phyloP scores from a whole-genome alignment of 192 early-diverging fungal genomes.

The Backusella westeae region DNA sequence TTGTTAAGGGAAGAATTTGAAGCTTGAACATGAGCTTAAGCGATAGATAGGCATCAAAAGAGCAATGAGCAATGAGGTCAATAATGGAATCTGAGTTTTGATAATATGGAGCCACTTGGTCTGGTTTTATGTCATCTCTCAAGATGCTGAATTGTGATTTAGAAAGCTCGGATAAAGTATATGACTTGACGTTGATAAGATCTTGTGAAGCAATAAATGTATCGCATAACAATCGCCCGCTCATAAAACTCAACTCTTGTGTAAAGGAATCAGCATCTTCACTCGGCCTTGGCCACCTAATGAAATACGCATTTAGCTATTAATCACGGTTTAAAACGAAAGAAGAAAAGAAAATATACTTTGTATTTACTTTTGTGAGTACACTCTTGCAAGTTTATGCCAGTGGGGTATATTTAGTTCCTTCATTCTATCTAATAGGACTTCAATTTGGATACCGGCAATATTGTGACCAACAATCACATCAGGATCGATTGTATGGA shows the following conservation, averaged over 20 bases:
- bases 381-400: slow-evolving; percentile 71
- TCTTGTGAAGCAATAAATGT: slow-evolving; percentile 91
- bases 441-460: slow-evolving; percentile 89
- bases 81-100: slow-evolving; percentile 51
- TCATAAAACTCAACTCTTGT: slow-evolving; percentile 70
- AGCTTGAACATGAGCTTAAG: slow-evolving; percentile 81
- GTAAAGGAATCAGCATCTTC: slow-evolving; percentile 41
- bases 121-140: slow-evolving; percentile 82
- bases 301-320: not conserved
- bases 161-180: slow-evolving; percentile 78
- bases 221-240: slow-evolving; percentile 90
- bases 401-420: slow-evolving; percentile 71
- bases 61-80: slow-evolving; percentile 74
- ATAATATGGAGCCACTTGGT: slow-evolving; percentile 73
- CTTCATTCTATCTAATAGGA: slow-evolving; percentile 91
- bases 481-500: slow-evolving; percentile 84
- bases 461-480: slow-evolving; percentile 96
- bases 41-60: slow-evolving; percentile 81
- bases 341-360: not conserved
- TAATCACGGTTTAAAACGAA: not conserved
- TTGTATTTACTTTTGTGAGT: not conserved
- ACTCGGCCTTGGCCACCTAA: slow-evolving; percentile 83
- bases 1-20: slow-evolving; percentile 87
- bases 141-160: slow-evolving; percentile 69
- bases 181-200: slow-evolving; percentile 79